Conservation (phyloP, 305 asterid genomes). For the Andrographis paniculata region DNA sequence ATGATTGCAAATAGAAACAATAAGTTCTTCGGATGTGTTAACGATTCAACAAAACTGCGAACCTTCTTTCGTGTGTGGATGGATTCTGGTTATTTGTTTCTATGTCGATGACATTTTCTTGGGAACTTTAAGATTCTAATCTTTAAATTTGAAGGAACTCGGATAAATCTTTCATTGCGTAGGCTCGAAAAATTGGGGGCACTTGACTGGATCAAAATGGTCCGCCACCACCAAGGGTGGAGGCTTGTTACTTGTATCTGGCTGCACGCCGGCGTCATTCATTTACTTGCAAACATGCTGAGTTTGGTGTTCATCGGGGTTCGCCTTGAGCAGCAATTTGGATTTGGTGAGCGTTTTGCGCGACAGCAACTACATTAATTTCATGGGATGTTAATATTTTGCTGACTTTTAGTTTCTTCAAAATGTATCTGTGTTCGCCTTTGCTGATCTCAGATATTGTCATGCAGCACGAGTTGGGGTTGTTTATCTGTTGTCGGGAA, state of each 20-base stretch:
- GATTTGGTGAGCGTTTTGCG: conserved; percentile 84
- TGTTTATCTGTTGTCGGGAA: conserved; percentile 60
- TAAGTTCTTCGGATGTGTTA: no score
- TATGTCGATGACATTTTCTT: background rate
- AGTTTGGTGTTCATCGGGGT: conserved; percentile 82
- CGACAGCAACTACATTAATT: no score
- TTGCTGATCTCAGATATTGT: background rate
- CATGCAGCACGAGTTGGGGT: conserved; percentile 59
- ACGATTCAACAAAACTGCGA: no score
- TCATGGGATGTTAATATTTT: no score
- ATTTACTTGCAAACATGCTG: conserved; percentile 88
- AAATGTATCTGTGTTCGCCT: background rate
- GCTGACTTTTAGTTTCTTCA: no score
- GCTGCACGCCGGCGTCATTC: conserved; percentile 95
- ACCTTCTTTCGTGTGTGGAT: no score
- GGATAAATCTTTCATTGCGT: conserved; percentile 17
- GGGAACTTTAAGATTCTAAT: background rate
- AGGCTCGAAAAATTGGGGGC: conserved; percentile 85
- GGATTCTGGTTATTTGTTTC: background rate
- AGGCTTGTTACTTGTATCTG: conserved; percentile 85
- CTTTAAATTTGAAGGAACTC: background rate
- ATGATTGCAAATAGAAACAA: no score
- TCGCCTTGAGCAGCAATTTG: conserved; percentile 97
- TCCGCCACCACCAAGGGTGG: conserved; percentile 64
- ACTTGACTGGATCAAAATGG: conserved; percentile 74